Evolutionary conservation across 495 filamentous ascomycete species (phyloP).

Genomic region (Xylaria intraflava): DNA sequence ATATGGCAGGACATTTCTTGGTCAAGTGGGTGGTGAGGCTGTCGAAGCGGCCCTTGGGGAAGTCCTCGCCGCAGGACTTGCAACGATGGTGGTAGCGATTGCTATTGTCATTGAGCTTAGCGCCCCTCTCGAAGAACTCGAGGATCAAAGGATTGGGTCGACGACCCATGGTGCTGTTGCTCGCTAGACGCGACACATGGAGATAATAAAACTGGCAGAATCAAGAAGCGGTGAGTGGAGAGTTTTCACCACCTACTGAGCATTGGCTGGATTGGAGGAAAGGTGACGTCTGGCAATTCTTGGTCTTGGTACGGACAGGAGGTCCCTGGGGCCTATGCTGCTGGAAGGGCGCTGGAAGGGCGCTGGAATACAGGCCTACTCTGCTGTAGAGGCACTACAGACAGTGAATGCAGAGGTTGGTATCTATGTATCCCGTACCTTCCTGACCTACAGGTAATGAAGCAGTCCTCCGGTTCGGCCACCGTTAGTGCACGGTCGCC

Average conservation of each 20-base stretch:
- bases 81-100: constrained; percentile 86
- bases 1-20: constrained; percentile 73
- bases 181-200: constrained; percentile 2
- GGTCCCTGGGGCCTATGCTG: no score
- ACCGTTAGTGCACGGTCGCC: no score
- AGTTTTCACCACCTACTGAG: constrained; percentile 14
- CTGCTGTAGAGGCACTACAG: no score
- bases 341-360: no score
- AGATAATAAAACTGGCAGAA: constrained; percentile 27
- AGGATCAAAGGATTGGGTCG: constrained; percentile 75
- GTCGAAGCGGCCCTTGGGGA: constrained; percentile 79
- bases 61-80: constrained; percentile 76
- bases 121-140: constrained; percentile 76
- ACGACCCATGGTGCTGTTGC: constrained; percentile 57
- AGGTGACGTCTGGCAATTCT: not conserved
- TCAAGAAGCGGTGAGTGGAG: constrained; percentile 23
- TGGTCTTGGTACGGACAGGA: no score
- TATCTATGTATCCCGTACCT: no score
- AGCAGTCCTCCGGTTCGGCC: no score
- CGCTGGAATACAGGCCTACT: no score
- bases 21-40: constrained; percentile 68
- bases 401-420: no score
- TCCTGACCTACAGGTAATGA: no score
- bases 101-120: constrained; percentile 73
- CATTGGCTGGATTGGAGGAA: not conserved